These are phyloP conservation scores for Crithidia fasciculata DNA, from an alignment of 208 protist genomes.

Conservation along the genomic window DNA sequence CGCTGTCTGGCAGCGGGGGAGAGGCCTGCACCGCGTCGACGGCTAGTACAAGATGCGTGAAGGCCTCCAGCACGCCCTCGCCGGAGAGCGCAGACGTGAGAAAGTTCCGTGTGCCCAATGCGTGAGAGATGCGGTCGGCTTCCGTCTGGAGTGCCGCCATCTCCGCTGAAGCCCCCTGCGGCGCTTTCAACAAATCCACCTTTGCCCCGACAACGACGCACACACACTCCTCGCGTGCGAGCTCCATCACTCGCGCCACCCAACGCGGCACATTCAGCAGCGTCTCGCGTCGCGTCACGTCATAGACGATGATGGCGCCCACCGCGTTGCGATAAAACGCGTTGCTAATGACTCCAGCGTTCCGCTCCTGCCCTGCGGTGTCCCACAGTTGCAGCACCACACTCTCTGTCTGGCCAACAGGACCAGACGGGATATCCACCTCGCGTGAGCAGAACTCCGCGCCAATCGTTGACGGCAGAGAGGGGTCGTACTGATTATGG, in stretches of 20 bases:
- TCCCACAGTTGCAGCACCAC: conserved; percentile 84
- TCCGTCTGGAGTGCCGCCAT: conserved; percentile 27
- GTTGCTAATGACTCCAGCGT: conserved; percentile 39
- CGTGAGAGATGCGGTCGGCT: conserved; percentile 45
- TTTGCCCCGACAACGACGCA: conserved; percentile 58
- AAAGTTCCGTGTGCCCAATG: conserved; percentile 52
- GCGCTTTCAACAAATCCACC: conserved; percentile 29
- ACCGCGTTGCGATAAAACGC: conserved; percentile 60
- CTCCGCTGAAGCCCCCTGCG: not conserved
- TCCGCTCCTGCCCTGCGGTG: conserved; percentile 61
- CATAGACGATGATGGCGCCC: conserved; percentile 51
- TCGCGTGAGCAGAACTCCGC: conserved; percentile 96
- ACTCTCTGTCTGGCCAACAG: conserved; percentile 41
- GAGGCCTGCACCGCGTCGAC: conserved; percentile 48
- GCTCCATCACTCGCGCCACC: conserved; percentile 35
- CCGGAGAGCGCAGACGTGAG: conserved; percentile 43
- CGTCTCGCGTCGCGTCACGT: conserved; percentile 45
- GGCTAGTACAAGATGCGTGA: conserved; percentile 51
- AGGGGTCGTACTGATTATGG: conserved; percentile 88
- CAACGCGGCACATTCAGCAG: conserved; percentile 44
- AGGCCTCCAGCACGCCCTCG: conserved; percentile 44
- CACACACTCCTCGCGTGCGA: conserved; percentile 50
- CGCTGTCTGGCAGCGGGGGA: conserved; percentile 7
- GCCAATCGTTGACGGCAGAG: conserved; percentile 94
- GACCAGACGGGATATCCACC: conserved; percentile 75